Evolutionary conservation across 345 rosid species (phyloP), one percentile per base, ranked within the genome.

Genomic region (Stellera chamaejasme): DNA sequence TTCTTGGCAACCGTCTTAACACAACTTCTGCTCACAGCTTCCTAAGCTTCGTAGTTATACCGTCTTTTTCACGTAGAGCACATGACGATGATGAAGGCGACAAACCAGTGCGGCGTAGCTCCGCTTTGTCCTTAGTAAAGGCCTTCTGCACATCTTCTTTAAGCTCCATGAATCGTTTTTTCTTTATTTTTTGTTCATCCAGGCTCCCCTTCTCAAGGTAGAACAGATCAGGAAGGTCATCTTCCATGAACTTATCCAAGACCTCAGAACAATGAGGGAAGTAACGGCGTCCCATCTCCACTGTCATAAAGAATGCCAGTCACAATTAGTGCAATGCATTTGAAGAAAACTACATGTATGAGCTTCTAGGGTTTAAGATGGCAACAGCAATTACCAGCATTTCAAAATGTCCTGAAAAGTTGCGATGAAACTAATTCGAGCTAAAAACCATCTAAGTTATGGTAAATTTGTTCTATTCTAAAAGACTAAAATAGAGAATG

Each of bases 231-330:
- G 80, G 89, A 48, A 86, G 83, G 72, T 93, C 99, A 36, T 93
- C 99, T 64, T 89, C 96, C 97, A 93, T 89, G 75, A 86, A 82
- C 78, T 87, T 87, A 66, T 93, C 99, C 1, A 93, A 65, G 66
- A 93, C 99, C 70, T 82, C 82, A 0, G 85, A 89, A 79, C 97
- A 86, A 64, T 72, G 73, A 45, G 96, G 99, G 63, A 93, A 93
- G 69, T 68, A 93, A 2, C 94, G 80, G 52, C 82, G 62, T 9
- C 99, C 99, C 69, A 78, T 82, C 72, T 93, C 92, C 76, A 89
- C 99, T 93, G 82, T 66, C 28, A 71, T 0, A 19, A 52, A 19
- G 57, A 45, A 48, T 57, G 61, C 39, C 43, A 42, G 32, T 45
- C 28, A 61, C 41, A 60, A 50, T 59, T 13, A 9, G 36, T 50